Conservation (phyloP, 1,139 yeast species). For the Ogataea hybrid region DNA sequence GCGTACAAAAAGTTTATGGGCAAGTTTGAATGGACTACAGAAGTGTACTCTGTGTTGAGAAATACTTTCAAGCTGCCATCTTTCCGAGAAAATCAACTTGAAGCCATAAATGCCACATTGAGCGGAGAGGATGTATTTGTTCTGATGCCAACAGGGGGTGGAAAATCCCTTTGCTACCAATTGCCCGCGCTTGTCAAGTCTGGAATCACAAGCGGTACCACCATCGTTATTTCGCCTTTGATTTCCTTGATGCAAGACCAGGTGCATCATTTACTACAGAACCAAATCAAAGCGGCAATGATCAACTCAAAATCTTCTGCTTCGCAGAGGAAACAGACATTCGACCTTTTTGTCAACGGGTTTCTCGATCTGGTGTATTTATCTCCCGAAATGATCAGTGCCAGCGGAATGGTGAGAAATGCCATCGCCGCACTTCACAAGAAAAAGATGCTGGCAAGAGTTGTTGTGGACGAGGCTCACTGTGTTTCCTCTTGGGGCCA, state of each 20-base stretch:
- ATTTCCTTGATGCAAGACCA: conserved; percentile 98
- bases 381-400: conserved; percentile 94
- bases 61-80: conserved; percentile 59
- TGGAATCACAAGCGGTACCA: conserved; percentile 78
- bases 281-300: conserved; percentile 81
- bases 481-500: conserved; percentile 99
- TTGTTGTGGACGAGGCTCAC: conserved; percentile 97
- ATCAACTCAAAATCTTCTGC: conserved; percentile 73
- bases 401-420: conserved; percentile 66
- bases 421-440: conserved; percentile 59
- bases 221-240: conserved; percentile 91
- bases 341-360: conserved; percentile 63
- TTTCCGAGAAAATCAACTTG: conserved; percentile 82
- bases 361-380: conserved; percentile 74
- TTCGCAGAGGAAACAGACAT: conserved; percentile 62
- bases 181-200: conserved; percentile 81
- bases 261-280: conserved; percentile 70
- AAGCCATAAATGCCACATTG: conserved; percentile 81
- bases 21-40: conserved; percentile 59
- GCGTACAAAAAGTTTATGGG: conserved; percentile 28
- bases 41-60: conserved; percentile 57
- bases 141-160: conserved; percentile 99
- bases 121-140: conserved; percentile 88
- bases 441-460: conserved; percentile 63
- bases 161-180: conserved; percentile 94